A percentile compares a stretch with the other conserved stretches of the same genome.
Conservation (phyloP, 108 stramenopile species). For the Epithemia pelagica region DNA sequence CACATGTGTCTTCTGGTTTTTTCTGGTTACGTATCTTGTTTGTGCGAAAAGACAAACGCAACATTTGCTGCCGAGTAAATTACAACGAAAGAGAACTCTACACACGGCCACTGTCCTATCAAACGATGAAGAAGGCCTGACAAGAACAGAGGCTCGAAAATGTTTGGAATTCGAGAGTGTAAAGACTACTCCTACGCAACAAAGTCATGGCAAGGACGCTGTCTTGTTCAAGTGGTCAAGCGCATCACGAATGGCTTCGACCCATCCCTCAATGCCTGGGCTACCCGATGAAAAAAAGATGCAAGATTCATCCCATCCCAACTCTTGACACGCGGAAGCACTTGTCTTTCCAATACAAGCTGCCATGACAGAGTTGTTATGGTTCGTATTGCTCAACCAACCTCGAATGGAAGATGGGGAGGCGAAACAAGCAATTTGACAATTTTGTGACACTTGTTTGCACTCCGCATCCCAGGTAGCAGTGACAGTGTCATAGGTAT, state of each 20-base stretch:
- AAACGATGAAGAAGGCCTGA: too few species aligned
- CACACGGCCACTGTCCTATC: too few species aligned
- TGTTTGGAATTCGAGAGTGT: too few species aligned
- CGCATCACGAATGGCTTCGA: constrained; percentile 33
- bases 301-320: constrained; percentile 44
- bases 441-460: constrained; percentile 27
- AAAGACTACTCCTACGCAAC: too few species aligned
- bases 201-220: too few species aligned
- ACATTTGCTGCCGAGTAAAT: too few species aligned
- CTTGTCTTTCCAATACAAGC: constrained; percentile 86
- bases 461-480: constrained; percentile 56
- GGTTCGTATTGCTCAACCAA: constrained; percentile 63
- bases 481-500: constrained; percentile 82
- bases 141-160: too few species aligned
- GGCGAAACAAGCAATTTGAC: constrained; percentile 70
- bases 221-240: constrained; percentile 2
- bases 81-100: too few species aligned
- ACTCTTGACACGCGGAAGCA: constrained; percentile 54
- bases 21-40: too few species aligned
- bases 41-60: too few species aligned
- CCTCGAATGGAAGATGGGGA: constrained; percentile 78
- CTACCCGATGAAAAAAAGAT: constrained; percentile 71
- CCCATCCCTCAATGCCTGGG: constrained; percentile 81
- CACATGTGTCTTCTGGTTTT: too few species aligned
- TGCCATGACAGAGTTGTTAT: constrained; percentile 44